phyloP scores from a whole-genome alignment of 257 asterid species.

The Echites panduratus region DNA sequence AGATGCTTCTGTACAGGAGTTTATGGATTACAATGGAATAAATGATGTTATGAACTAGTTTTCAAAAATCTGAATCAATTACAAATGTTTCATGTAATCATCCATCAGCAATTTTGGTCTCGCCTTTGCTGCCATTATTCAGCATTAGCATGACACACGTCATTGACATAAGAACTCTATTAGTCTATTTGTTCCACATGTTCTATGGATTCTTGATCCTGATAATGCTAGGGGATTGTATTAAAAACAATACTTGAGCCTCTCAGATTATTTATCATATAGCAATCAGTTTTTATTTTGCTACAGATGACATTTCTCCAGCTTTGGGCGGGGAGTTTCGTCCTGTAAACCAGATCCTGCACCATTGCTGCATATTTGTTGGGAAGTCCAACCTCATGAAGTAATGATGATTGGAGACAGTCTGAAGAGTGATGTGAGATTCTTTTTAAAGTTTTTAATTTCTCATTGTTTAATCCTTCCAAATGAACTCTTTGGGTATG shows the following conservation, averaged over 20 bases:
- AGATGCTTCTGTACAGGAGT: too few species aligned
- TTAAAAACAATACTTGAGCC: neutral
- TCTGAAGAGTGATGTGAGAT: constrained; percentile 82
- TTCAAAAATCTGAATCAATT: too few species aligned
- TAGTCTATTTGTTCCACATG: neutral
- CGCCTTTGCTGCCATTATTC: too few species aligned
- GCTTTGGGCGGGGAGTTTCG: constrained; percentile 89
- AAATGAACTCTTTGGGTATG: too few species aligned
- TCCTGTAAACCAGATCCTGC: constrained; percentile 91
- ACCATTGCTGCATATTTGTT: constrained; percentile 83
- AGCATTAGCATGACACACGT: too few species aligned
- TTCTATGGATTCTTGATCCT: neutral
- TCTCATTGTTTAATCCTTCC: too few species aligned
- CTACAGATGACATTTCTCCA: constrained; percentile 73
- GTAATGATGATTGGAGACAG: constrained; percentile 98
- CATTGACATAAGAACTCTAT: neutral
- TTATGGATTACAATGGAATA: too few species aligned
- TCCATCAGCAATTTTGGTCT: too few species aligned
- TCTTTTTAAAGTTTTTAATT: too few species aligned
- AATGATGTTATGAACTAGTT: too few species aligned
- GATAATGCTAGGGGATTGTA: neutral
- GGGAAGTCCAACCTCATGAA: constrained; percentile 73
- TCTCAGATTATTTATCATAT: neutral
- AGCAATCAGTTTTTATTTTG: neutral
- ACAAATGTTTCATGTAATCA: too few species aligned